A percentile compares a stretch with the other conserved stretches of the same genome.
phyloP scores from a whole-genome alignment of 108 stramenopile species.

The Skeletonema tropicum region DNA sequence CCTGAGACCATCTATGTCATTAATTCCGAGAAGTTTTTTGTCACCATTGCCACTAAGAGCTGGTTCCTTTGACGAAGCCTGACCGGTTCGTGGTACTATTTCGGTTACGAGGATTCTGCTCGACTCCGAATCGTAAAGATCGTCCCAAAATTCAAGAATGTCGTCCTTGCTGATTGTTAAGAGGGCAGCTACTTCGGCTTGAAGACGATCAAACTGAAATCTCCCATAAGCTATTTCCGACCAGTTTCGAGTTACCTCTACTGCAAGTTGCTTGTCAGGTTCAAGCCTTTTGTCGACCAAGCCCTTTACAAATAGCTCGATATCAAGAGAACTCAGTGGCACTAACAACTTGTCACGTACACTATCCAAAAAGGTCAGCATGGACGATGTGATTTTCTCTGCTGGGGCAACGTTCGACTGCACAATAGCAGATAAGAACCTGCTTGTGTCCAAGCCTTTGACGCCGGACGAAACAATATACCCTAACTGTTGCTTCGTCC shows the following conservation, averaged over 20 bases:
- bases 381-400: conserved; percentile 15
- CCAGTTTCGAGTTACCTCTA: conserved; percentile 86
- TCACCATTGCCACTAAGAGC: conserved; percentile 31
- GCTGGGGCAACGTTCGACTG: conserved; percentile 58
- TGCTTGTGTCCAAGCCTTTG: conserved; percentile 66
- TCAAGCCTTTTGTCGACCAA: conserved; percentile 81
- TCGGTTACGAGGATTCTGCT: conserved; percentile 72
- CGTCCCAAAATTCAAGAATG: conserved; percentile 77
- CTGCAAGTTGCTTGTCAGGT: conserved; percentile 77
- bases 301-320: conserved; percentile 73
- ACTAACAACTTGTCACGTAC: conserved; percentile 52
- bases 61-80: conserved; percentile 64
- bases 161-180: conserved; percentile 71
- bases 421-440: conserved; percentile 71
- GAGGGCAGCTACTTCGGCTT: conserved; percentile 70
- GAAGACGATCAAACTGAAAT: conserved; percentile 74
- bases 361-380: conserved; percentile 27
- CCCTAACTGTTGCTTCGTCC: conserved; percentile 93
- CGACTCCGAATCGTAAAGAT: conserved; percentile 52
- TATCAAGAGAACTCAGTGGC: conserved; percentile 57
- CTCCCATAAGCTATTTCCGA: conserved; percentile 76
- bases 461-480: conserved; percentile 90
- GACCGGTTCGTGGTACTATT: conserved; percentile 65
- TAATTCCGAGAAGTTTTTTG: conserved; percentile 57
- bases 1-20: conserved; percentile 66